Base-by-base conservation (phyloP, 192 early-diverging fungal genomes). In the Geranomyces michiganensis region DNA sequence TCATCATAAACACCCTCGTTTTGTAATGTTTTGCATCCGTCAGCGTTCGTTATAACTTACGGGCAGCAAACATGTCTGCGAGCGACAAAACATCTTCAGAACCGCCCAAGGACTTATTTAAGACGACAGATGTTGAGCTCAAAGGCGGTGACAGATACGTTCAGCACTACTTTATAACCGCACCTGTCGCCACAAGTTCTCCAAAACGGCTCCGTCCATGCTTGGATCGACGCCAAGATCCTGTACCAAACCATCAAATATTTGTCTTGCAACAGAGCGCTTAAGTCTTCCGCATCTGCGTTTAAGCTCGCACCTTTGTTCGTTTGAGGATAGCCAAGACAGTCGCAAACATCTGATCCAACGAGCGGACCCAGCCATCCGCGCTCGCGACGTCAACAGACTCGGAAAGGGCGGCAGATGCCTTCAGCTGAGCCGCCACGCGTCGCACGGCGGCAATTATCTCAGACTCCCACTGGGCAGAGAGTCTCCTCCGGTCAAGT, bases 261-360 rank as follows among this genome's bases (percentile, higher is more conserved):
- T 19, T 14, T 14, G 46, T 19, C 46, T 47, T 47, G 10, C 46
- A 14, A 47, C 12, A 19, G 46, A 47, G 46, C 19, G 46, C 19
- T 14, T 47, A 47, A 19, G 10, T 19, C 19, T 47, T 47, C 19
- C 46, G 12, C 19, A 19, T 14, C 46, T 14, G 19, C 46, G 46
- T 19, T 53, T 53, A 9, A n/a, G 3, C 19, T 17, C 24, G 24
- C 24, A 53, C 51, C 51, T 53, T 53, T 53, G 24, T 53, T 7
- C 51, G 51, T 17, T 53, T 26, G n/a, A 53, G 51, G 17, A 26
- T 53, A 24, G 51, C 15, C 24, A 53, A 53, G 4, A 53, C 24
- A n/a, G 24, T 53, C 24, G 51, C 51, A 53, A 53, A 53, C 51
- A 26, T 53, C n/a, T 53, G n/a, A 24, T 53, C 51, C 24, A 53